These are phyloP conservation scores for Sporisorium iseilematis-ciliati DNA, from an alignment of 1,284 basidiomycete species.

Conservation along the genomic window DNA sequence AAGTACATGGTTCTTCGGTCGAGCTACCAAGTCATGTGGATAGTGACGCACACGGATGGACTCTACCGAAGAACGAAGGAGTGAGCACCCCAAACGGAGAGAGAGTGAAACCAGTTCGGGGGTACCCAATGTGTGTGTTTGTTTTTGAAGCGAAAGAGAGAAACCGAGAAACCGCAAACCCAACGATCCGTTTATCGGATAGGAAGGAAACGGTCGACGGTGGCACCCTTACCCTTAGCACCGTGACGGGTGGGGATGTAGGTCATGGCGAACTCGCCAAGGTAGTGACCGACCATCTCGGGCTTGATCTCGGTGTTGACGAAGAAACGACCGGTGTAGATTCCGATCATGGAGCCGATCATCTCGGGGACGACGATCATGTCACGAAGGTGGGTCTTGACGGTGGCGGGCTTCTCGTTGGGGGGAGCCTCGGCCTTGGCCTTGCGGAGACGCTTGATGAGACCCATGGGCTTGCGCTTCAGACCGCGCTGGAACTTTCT, in stretches of 20 bases:
- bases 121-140: constrained; percentile 7
- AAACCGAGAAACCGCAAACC: too few species aligned
- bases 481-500: constrained; percentile 98
- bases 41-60: too few species aligned
- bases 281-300: constrained; percentile 99
- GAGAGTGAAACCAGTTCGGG: constrained; percentile 10
- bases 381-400: constrained; percentile 99
- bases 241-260: constrained; percentile 99
- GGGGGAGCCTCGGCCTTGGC: constrained; percentile 98
- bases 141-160: background rate
- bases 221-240: constrained; percentile 97
- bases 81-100: constrained; percentile 9
- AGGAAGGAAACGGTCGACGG: constrained; percentile 76
- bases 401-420: constrained; percentile 97
- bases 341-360: constrained; percentile 75
- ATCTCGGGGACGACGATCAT: constrained; percentile 99
- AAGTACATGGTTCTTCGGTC: constrained; percentile 23
- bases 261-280: constrained; percentile 82
- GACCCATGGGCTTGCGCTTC: constrained; percentile 97
- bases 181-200: constrained; percentile 73
- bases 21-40: too few species aligned
- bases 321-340: constrained; percentile 88
- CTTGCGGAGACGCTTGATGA: constrained; percentile 99
- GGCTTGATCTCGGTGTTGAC: constrained; percentile 83
- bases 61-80: background rate